Evolutionary conservation across 2,329 filamentous ascomycete genomes (phyloP).

Genomic region (Alternaria triticimaculans): DNA sequence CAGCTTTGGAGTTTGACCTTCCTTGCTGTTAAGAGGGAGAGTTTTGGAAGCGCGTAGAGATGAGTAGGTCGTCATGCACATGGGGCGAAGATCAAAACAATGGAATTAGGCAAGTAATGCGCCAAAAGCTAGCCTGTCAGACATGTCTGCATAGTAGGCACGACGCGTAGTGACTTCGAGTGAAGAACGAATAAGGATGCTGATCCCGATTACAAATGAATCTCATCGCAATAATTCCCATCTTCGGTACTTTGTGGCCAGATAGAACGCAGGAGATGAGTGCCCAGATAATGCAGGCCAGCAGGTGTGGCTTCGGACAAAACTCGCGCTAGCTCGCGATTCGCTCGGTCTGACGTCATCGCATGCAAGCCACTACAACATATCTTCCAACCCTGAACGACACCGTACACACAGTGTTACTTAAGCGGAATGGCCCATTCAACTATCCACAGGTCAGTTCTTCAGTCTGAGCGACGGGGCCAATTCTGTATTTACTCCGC

Average conservation of each 20-base stretch:
- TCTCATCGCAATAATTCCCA: background rate
- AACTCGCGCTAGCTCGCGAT: background rate
- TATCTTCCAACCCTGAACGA: background rate
- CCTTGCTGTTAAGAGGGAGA: slow-evolving; percentile 59
- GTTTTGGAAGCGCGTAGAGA: slow-evolving; percentile 7
- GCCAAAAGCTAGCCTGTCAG: background rate
- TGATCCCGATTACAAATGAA: background rate
- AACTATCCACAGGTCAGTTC: no score
- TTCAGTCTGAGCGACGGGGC: background rate
- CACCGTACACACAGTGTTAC: background rate
- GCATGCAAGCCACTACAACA: background rate
- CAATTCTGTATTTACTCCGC: background rate
- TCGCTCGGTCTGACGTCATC: background rate
- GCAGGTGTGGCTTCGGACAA: background rate
- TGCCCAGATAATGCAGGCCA: background rate
- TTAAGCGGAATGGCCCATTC: background rate
- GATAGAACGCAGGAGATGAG: background rate
- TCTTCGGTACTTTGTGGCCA: background rate
- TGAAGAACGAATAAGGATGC: background rate
- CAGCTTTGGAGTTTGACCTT: slow-evolving; percentile 67
- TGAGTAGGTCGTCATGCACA: background rate
- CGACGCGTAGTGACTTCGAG: background rate
- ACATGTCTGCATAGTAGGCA: background rate
- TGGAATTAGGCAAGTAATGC: background rate
- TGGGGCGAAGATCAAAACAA: no score